Conservation (phyloP, 768 basidiomycete species). For the Pleurotus ostreatus region DNA sequence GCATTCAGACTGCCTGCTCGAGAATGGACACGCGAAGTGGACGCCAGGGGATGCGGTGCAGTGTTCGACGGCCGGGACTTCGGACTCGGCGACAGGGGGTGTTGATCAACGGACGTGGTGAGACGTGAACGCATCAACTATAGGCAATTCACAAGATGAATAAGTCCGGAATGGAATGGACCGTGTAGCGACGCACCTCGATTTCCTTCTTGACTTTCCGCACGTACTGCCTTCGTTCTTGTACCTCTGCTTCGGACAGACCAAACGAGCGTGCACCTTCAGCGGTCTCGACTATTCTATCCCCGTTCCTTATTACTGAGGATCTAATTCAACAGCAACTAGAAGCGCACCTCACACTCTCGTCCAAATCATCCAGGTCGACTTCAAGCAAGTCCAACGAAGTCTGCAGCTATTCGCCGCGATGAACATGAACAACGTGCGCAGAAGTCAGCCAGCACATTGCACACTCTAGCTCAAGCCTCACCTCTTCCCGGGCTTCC, state of each 20-base stretch:
- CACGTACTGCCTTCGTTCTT: conserved; percentile 73
- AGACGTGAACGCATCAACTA: conserved; percentile 5
- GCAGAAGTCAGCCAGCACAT: background rate
- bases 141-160: background rate
- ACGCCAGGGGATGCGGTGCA: background rate
- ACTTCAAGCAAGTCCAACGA: conserved; percentile 77
- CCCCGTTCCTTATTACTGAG: conserved; percentile 6
- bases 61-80: background rate
- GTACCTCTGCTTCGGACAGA: conserved; percentile 74
- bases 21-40: conserved; percentile 5
- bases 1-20: background rate
- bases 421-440: background rate
- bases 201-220: conserved; percentile 70
- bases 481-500: conserved; percentile 75
- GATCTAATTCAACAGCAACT: background rate
- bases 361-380: conserved; percentile 90
- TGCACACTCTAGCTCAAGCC: conserved; percentile 70
- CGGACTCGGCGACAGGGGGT: conserved; percentile 4
- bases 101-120: background rate
- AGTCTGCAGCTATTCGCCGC: conserved; percentile 55
- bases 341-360: conserved; percentile 76
- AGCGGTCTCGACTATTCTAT: conserved; percentile 81
- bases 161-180: background rate
- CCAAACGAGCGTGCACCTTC: conserved; percentile 78
- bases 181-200: conserved; percentile 46